Base-by-base conservation (phyloP, 768 basidiomycete species). In the Podaxis sp. region DNA sequence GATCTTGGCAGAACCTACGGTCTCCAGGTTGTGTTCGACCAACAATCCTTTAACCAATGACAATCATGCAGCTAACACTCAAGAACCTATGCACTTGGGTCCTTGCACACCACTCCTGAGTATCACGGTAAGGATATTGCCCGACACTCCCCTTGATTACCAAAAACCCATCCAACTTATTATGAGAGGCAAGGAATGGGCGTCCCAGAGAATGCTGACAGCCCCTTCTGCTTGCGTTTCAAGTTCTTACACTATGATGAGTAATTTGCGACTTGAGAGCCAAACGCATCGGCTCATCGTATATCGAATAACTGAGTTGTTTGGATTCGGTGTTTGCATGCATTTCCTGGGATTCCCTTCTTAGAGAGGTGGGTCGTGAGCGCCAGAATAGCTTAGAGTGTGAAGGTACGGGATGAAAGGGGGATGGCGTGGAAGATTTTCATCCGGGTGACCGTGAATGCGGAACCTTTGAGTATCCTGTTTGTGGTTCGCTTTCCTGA, bases 281-380 rank as follows among this genome's bases (percentile, higher is more conserved):
- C 77, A 14, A 61, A 50, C 63, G 23, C 68, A 67, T 46, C 65
- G 73, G 36, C 75, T 71, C 16, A 65, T 71, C 5, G 73, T 90
- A 10, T 85, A 82, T 59, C 91, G 91, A 71, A 90, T 88, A 10
- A 92, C 88, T 89, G 0, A 1, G 83, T 85, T 0, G 70, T 91
- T 5, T 89, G 88, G 84, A 74, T 91, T n/a, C 85, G 83, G 61
- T 90, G 90, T 1, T 82, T 84, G 16, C 92, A 87, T 69, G 87
- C 85, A 13, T 81, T 84, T 66, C 73, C 79, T 16, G 90, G 91
- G 0, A 89, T 92, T 50, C 91, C 90, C 7, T 70, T 93, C 57
- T 72, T 93, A 51, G 91, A 93, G 67, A 90, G 89, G 2, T 93
- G 91, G 69, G 90, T 91, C 11, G 80, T 81, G 18, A 89, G 88